Evolutionary conservation across 2,329 filamentous ascomycete species (phyloP).

Genomic region (Aspergillus tubingensis): DNA sequence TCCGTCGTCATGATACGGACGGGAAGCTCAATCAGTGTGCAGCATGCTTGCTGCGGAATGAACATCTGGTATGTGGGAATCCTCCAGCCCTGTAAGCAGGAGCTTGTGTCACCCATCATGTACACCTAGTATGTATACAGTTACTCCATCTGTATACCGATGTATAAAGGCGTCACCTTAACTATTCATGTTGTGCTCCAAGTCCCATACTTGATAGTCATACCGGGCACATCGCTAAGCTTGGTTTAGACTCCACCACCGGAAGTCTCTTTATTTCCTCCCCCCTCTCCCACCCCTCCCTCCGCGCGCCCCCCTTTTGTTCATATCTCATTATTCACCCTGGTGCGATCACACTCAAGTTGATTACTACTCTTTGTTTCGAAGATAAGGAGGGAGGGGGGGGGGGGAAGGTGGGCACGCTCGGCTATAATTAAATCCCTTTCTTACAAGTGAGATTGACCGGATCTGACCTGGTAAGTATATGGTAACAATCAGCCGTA

Average conservation of each 20-base stretch:
- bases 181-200: not conserved
- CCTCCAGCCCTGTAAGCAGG: slow-evolving; percentile 8
- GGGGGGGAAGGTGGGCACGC: not conserved
- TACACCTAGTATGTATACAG: not conserved
- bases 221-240: not conserved
- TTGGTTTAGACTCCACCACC: slow-evolving; percentile 5
- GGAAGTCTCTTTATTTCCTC: slow-evolving; percentile 2
- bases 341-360: not conserved
- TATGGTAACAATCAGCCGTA: not conserved
- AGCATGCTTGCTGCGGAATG: slow-evolving; percentile 25
- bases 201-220: not conserved
- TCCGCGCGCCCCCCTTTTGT: not conserved
- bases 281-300: not conserved
- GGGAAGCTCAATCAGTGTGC: not conserved
- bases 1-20: slow-evolving; percentile 22
- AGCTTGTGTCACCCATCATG: slow-evolving; percentile 8
- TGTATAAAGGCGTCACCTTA: not conserved
- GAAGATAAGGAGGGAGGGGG: not conserved
- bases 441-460: not conserved
- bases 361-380: not conserved
- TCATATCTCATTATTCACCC: not conserved
- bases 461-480: not conserved
- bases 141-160: not conserved
- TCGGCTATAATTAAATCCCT: not conserved
- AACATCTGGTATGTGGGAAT: slow-evolving; percentile 14